Percentiles rank a stretch among this genome's conserved stretches.
These are phyloP conservation scores for Globisporangium mamillatum DNA, from an alignment of 352 stramenopile species.

Conservation along the genomic window DNA sequence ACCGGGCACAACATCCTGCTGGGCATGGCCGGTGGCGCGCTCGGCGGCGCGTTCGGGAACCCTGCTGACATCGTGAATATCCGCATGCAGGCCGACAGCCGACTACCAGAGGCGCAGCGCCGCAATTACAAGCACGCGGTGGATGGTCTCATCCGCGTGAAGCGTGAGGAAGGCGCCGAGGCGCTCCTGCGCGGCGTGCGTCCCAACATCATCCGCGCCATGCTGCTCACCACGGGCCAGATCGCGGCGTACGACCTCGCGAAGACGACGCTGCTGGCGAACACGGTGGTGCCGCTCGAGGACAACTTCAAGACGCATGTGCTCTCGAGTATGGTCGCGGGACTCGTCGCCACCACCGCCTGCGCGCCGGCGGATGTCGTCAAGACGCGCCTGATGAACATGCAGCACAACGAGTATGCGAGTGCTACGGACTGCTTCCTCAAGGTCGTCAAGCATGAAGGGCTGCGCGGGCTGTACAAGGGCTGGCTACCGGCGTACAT, in stretches of 20 bases:
- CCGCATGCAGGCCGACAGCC: conserved; percentile 79
- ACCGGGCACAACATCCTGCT: conserved; percentile 68
- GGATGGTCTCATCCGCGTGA: conserved; percentile 63
- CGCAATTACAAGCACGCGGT: conserved; percentile 84
- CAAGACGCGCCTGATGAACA: conserved; percentile 85
- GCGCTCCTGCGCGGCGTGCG: conserved; percentile 70
- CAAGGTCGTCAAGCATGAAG: conserved; percentile 75
- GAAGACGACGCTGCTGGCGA: conserved; percentile 56
- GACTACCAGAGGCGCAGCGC: conserved; percentile 52
- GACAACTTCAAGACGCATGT: conserved; percentile 78
- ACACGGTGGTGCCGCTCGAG: conserved; percentile 36
- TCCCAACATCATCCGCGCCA: conserved; percentile 82
- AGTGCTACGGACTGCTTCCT: conserved; percentile 80
- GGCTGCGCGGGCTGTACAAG: conserved; percentile 76
- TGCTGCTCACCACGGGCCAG: conserved; percentile 79
- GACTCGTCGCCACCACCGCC: conserved; percentile 72
- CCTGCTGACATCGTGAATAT: conserved; percentile 84
- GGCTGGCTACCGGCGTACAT: conserved; percentile 84
- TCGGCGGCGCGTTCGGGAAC: conserved; percentile 69
- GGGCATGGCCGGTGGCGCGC: conserved; percentile 62
- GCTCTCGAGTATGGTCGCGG: conserved; percentile 70
- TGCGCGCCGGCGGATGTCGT: conserved; percentile 79
- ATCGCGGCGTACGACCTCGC: conserved; percentile 82
- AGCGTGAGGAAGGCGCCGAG: conserved; percentile 57
- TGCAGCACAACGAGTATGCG: conserved; percentile 77